Conservation (phyloP, 768 basidiomycete genomes). For the Russula emetica region DNA sequence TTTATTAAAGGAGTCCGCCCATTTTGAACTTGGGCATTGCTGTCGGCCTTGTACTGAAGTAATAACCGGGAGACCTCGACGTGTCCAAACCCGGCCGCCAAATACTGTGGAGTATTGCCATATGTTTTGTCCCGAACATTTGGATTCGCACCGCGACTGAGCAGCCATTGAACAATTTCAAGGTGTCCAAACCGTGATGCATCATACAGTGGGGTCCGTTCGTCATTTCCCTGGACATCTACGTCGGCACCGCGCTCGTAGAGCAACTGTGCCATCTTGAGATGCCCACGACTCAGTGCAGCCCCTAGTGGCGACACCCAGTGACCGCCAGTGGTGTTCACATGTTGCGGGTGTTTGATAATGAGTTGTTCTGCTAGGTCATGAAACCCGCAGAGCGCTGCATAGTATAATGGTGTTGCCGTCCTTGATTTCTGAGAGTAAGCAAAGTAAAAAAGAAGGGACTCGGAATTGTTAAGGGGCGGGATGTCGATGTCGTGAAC, state of each 20-base stretch:
- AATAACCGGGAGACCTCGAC: neutral
- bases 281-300: neutral
- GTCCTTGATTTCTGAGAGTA: neutral
- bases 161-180: neutral
- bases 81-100: neutral
- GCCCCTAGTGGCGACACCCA: neutral
- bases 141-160: neutral
- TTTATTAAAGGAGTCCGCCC: neutral
- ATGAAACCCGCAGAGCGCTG: neutral
- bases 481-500: neutral
- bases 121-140: neutral
- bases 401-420: neutral
- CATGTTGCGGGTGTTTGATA: neutral
- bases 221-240: neutral
- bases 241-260: neutral
- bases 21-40: neutral
- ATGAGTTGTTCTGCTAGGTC: constrained; percentile 1
- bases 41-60: neutral
- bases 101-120: neutral
- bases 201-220: neutral
- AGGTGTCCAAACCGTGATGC: neutral
- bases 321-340: neutral
- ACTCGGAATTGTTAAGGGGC: too few species aligned
- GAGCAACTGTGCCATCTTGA: neutral
- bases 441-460: fast-evolving